These are phyloP conservation scores for Aspergillus avenaceus DNA, from an alignment of 495 filamentous ascomycete species.

Conservation along the genomic window DNA sequence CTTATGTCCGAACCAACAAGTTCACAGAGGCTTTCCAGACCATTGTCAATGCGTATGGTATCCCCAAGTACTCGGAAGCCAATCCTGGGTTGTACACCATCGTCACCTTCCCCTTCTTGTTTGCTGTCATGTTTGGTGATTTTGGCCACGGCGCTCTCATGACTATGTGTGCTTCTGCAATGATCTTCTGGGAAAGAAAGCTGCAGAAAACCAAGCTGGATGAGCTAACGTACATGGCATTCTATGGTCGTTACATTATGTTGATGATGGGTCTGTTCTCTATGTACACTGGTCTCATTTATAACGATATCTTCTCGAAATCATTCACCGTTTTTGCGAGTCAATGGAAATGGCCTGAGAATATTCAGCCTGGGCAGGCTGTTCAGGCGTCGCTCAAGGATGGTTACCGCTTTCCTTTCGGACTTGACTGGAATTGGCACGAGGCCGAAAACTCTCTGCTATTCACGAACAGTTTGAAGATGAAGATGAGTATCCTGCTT, in stretches of 20 bases:
- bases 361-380: slow-evolving; percentile 55
- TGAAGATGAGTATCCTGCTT: slow-evolving; percentile 97
- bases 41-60: slow-evolving; percentile 97
- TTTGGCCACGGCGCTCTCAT: slow-evolving; percentile 89
- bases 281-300: slow-evolving; percentile 94
- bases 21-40: slow-evolving; percentile 98
- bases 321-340: slow-evolving; percentile 81
- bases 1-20: slow-evolving; percentile 93
- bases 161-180: slow-evolving; percentile 70
- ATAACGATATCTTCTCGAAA: slow-evolving; percentile 97
- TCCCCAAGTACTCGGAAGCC: slow-evolving; percentile 92
- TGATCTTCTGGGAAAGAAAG: slow-evolving; percentile 94
- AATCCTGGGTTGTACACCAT: slow-evolving; percentile 94
- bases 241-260: slow-evolving; percentile 98
- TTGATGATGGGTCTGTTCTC: slow-evolving; percentile 97
- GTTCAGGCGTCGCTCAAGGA: slow-evolving; percentile 62
- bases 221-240: slow-evolving; percentile 95
- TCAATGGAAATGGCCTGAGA: slow-evolving; percentile 79
- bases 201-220: slow-evolving; percentile 81
- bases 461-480: slow-evolving; percentile 98
- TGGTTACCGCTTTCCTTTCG: slow-evolving; percentile 86
- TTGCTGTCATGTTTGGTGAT: slow-evolving; percentile 99
- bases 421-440: slow-evolving; percentile 96
- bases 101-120: slow-evolving; percentile 95
- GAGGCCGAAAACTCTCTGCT: slow-evolving; percentile 88